phyloP scores from a whole-genome alignment of 805 yeast species.

The Zygotorulaspora florentina region DNA sequence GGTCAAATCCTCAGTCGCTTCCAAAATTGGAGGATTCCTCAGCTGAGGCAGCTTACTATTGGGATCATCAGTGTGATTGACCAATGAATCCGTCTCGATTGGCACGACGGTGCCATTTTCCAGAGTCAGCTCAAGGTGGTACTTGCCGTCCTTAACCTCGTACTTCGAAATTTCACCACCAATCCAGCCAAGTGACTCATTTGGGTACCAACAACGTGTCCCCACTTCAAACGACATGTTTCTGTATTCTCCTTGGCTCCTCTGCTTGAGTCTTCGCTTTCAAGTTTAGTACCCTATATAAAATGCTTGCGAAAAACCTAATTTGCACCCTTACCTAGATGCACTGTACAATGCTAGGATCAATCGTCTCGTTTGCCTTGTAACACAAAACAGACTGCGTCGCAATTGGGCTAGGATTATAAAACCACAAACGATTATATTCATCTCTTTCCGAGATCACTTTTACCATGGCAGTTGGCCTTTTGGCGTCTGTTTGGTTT shows the following conservation, averaged over 20 bases:
- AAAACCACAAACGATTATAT: background rate
- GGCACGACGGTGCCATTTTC: constrained; percentile 49
- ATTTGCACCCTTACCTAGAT: too few relatives aligned
- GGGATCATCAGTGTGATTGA: constrained; percentile 27
- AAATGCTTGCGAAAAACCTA: too few relatives aligned
- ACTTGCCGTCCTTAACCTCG: constrained; percentile 39
- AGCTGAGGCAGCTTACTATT: constrained; percentile 60
- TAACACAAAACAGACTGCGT: too few relatives aligned
- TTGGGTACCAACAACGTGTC: constrained; percentile 76
- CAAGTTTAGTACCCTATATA: too few relatives aligned
- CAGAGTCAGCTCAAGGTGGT: constrained; percentile 47
- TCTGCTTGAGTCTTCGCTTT: too few relatives aligned
- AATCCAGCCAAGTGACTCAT: constrained; percentile 64
- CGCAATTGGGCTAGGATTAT: too few relatives aligned
- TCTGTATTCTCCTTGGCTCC: background rate
- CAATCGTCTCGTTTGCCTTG: too few relatives aligned
- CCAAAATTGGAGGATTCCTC: constrained; percentile 87
- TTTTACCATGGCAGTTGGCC: background rate
- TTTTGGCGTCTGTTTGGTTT: constrained; percentile 5
- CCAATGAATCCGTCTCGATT: constrained; percentile 43
- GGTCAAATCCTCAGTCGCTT: constrained; percentile 91
- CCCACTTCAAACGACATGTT: constrained; percentile 47
- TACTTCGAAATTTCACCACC: constrained; percentile 58
- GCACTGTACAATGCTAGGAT: too few relatives aligned
- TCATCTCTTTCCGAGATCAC: background rate